Conservation (phyloP, 2,329 filamentous ascomycete species). For the Aspergillus novoparasiticus region DNA sequence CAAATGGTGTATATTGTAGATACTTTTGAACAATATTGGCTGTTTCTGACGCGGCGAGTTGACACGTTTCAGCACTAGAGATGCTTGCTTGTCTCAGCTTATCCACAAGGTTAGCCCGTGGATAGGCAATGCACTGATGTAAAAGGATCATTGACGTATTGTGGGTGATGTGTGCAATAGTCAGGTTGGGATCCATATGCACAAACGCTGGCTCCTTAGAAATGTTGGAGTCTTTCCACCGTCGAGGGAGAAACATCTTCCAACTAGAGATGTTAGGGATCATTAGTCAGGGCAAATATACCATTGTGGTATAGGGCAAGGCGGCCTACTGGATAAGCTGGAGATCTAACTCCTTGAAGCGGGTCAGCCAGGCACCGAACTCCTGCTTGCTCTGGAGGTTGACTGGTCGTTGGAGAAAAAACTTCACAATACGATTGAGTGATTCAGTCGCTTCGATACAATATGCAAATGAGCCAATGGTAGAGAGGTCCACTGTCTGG, state of each 20-base stretch:
- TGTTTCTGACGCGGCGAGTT: neutral
- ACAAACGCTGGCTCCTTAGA: neutral
- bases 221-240: neutral
- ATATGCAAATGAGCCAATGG: conserved; percentile 51
- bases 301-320: neutral
- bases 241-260: neutral
- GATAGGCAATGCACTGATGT: conserved; percentile 51
- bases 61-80: neutral
- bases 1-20: neutral
- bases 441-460: conserved; percentile 53
- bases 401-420: conserved; percentile 50
- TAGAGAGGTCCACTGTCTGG: conserved; percentile 39
- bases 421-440: conserved; percentile 48
- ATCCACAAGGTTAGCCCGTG: conserved; percentile 12
- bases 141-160: conserved; percentile 54
- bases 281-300: neutral
- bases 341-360: neutral
- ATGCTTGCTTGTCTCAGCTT: neutral
- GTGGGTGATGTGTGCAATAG: conserved; percentile 53
- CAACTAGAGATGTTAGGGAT: neutral
- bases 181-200: conserved; percentile 53
- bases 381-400: conserved; percentile 39
- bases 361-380: conserved; percentile 31
- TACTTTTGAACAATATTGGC: neutral
- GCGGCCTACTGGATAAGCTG: neutral